Evolutionary conservation across 78 protist genomes (phyloP).

Genomic region (Dictyostelium purpureum): DNA sequence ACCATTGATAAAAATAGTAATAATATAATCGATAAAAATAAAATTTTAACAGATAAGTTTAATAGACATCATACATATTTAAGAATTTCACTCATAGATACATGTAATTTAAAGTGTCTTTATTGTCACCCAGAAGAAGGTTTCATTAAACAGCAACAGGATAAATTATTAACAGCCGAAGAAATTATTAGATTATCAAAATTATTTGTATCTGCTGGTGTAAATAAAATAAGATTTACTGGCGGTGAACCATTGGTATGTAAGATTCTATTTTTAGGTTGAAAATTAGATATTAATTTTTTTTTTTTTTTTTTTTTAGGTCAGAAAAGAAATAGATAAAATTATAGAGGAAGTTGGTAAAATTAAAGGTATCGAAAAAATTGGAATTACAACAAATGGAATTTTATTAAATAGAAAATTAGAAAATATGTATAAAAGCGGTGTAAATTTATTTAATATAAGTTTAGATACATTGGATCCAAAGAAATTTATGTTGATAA

Average conservation of each 20-base stretch:
- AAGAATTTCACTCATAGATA: constrained; percentile 92
- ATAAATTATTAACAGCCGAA: constrained; percentile 58
- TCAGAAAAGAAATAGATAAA: constrained; percentile 22
- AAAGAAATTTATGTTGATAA: constrained; percentile 77
- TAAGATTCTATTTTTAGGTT: background rate
- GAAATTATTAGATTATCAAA: constrained; percentile 83
- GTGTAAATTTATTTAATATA: constrained; percentile 83
- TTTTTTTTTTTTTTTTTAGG: background rate
- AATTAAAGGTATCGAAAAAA: constrained; percentile 37
- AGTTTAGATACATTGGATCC: constrained; percentile 89
- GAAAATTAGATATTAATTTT: background rate
- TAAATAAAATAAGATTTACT: constrained; percentile 91
- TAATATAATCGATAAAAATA: background rate
- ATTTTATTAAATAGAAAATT: constrained; percentile 75
- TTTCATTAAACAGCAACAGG: constrained; percentile 77
- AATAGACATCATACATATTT: constrained; percentile 89
- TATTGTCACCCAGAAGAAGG: constrained; percentile 97
- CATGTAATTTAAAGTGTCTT: constrained; percentile 82
- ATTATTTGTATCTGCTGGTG: constrained; percentile 86
- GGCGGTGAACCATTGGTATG: constrained; percentile 95
- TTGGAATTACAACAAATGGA: constrained; percentile 94
- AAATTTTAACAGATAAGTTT: constrained; percentile 79
- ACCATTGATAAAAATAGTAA: background rate
- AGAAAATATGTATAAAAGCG: constrained; percentile 42
- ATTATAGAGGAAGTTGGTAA: constrained; percentile 60